Conservation (phyloP, 2,329 filamentous ascomycete species). For the Fonsecaea monophora region DNA sequence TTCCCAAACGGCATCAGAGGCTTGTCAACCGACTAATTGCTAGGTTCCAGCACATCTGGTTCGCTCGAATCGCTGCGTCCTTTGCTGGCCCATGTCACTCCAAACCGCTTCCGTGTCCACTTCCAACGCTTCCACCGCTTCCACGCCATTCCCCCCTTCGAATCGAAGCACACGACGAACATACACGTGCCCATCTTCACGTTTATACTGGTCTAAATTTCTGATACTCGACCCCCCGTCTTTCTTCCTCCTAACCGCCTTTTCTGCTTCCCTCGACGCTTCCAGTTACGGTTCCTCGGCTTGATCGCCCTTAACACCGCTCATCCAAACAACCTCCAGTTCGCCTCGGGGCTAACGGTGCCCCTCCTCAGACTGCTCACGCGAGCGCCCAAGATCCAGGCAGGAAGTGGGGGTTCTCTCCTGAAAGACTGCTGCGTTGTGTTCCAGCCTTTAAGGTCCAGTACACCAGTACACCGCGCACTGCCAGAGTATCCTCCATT, state of each 20-base stretch:
- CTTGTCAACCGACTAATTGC: conserved; percentile 14
- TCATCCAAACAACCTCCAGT: conserved; percentile 11
- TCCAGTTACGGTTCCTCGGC: conserved; percentile 20
- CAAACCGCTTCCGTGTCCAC: conserved; percentile 5
- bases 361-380: conserved; percentile 33
- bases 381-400: conserved; percentile 32
- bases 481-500: conserved; percentile 24
- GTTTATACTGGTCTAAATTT: conserved; percentile 38
- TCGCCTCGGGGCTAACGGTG: conserved; percentile 10
- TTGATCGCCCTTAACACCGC: conserved; percentile 15
- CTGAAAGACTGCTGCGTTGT: conserved; percentile 4
- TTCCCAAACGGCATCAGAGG: conserved; percentile 2
- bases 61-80: conserved; percentile 20
- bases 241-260: conserved; percentile 13
- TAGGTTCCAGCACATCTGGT: conserved; percentile 25
- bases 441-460: conserved; percentile 14
- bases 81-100: conserved; percentile 9
- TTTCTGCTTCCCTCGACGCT: conserved; percentile 18
- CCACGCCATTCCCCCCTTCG: conserved; percentile 1
- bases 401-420: conserved; percentile 26
- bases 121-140: conserved; percentile 5
- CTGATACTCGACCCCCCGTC: conserved; percentile 8
- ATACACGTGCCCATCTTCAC: conserved; percentile 34
- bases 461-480: background rate
- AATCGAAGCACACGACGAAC: conserved; percentile 30